A percentile compares a stretch with the other conserved stretches of the same genome.
phyloP scores from a whole-genome alignment of 2,329 filamentous ascomycete genomes.

The Emmonsiellopsis sp. region DNA sequence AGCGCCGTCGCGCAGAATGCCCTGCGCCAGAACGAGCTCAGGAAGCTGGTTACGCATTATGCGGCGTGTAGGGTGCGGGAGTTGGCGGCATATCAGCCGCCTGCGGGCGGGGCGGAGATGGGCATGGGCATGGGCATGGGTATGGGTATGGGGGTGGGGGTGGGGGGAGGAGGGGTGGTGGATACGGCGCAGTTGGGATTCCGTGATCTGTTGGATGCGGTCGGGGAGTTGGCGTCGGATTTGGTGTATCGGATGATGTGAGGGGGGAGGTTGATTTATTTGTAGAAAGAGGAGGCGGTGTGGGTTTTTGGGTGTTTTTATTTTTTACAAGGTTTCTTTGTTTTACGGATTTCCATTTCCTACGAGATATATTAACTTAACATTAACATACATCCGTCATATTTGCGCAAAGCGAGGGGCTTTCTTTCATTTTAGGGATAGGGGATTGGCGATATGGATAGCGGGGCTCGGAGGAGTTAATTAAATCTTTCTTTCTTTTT shows the following conservation, averaged over 20 bases:
- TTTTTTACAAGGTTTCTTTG: not conserved
- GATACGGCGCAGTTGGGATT: slow-evolving; percentile 21
- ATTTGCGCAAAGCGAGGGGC: too few relatives aligned
- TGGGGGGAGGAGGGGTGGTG: slow-evolving; percentile 2
- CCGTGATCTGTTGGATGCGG: slow-evolving; percentile 26
- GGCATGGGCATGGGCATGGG: slow-evolving; percentile 13
- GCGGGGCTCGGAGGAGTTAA: not conserved
- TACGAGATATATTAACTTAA: not conserved
- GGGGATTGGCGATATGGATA: not conserved
- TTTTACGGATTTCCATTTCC: not conserved
- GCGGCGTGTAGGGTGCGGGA: slow-evolving; percentile 32
- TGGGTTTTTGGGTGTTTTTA: not conserved
- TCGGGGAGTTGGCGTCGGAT: slow-evolving; percentile 32
- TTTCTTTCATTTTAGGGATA: not conserved
- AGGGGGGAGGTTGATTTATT: slow-evolving; percentile 4
- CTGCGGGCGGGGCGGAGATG: slow-evolving; percentile 15
- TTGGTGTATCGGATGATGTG: slow-evolving; percentile 34
- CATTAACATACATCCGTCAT: too few relatives aligned
- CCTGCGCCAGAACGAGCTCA: slow-evolving; percentile 30
- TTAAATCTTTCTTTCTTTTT: not conserved
- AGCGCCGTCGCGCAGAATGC: slow-evolving; percentile 4
- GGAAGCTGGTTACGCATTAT: slow-evolving; percentile 31
- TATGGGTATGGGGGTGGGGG: slow-evolving; percentile 4
- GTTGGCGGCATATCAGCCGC: slow-evolving; percentile 22
- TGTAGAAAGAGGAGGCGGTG: not conserved